Conservation (phyloP, 1,284 basidiomycete species). For the Fereydounia khargensis region DNA sequence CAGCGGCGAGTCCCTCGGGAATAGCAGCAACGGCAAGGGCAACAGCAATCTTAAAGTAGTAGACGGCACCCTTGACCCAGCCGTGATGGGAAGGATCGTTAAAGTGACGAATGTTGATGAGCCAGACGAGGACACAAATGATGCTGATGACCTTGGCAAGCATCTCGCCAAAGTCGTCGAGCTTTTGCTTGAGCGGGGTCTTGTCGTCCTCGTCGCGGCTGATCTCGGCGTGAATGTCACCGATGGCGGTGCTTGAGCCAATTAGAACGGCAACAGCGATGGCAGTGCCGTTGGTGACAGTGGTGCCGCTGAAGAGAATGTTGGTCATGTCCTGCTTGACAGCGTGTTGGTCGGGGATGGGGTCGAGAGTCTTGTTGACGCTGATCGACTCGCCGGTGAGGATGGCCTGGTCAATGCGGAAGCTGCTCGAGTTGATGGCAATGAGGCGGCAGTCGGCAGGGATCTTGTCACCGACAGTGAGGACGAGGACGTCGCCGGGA, state of each 20-base stretch:
- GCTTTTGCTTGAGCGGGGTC: slow-evolving; percentile 55
- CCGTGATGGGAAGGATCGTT: slow-evolving; percentile 55
- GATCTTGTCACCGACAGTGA: slow-evolving; percentile 55
- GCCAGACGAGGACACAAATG: slow-evolving; percentile 56
- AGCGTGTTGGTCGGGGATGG: slow-evolving; percentile 38
- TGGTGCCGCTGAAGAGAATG: slow-evolving; percentile 55
- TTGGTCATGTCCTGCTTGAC: slow-evolving; percentile 57
- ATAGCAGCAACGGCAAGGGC: slow-evolving; percentile 57
- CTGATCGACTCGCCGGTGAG: slow-evolving; percentile 53
- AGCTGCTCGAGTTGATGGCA: slow-evolving; percentile 45
- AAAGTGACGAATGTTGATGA: slow-evolving; percentile 56
- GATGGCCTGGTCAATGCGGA: slow-evolving; percentile 56
- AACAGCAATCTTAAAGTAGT: slow-evolving; percentile 58
- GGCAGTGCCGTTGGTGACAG: slow-evolving; percentile 48
- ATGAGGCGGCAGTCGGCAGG: slow-evolving; percentile 54
- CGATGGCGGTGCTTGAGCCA: slow-evolving; percentile 52
- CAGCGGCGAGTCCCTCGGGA: slow-evolving; percentile 54
- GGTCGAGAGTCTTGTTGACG: slow-evolving; percentile 48
- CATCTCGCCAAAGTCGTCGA: slow-evolving; percentile 56
- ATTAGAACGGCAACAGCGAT: slow-evolving; percentile 47
- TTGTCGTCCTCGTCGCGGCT: slow-evolving; percentile 49
- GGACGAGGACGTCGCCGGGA: slow-evolving; percentile 51
- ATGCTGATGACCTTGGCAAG: slow-evolving; percentile 55
- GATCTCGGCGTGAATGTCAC: slow-evolving; percentile 54
- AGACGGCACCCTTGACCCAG: slow-evolving; percentile 52